Evolutionary conservation across 2,329 filamentous ascomycete genomes (phyloP), one percentile per base, ranked within the genome.

Genomic region (Zymoseptoria tritici): DNA sequence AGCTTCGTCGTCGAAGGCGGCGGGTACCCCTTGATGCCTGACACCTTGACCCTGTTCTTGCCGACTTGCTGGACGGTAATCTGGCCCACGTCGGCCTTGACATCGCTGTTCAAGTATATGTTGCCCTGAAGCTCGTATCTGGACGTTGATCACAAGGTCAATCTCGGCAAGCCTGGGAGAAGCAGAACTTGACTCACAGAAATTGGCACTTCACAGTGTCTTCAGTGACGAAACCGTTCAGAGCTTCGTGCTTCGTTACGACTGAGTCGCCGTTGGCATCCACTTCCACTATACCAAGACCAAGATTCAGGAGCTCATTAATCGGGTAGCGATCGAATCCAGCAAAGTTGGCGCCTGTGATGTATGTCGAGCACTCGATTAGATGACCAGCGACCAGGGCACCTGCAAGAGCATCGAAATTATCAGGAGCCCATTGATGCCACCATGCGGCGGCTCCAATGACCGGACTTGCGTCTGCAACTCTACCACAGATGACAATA

Each of bases 91-190:
- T 80, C 68, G 0, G 81, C 81, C 0, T 78, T 81, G 21, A 83
- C 81, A 63, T 84, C 82, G 1, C 77, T 79, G 70, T 83, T 83
- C 71, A 78, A 80, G 67, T 84, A 84, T 70, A 77, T 78, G 1
- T 77, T 79, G 2, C 80, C 80, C 60, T 81, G 80, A 19, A 82
- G 76, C 67, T 82, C 80, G 64, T 82, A 83, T 4, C 36, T 46
- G 13, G 5, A 46, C 36, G 16, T 13, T n/a, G 16, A 46, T 46
- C 16, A 46, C 11, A 46, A n/a, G 16, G 36, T 46, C 36, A 46
- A n/a, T 46, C 36, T 46, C 13, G 16, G 36, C 36, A 46, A 46
- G 1, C 13, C 13, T 46, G 16, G 13, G 36, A 46, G 13, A 16
- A 16, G 16, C 13, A 16, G 11, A n/a, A 16, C 36, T 9, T 46